phyloP scores from a whole-genome alignment of 345 rosid genomes.

The Xanthoceras sorbifolium region DNA sequence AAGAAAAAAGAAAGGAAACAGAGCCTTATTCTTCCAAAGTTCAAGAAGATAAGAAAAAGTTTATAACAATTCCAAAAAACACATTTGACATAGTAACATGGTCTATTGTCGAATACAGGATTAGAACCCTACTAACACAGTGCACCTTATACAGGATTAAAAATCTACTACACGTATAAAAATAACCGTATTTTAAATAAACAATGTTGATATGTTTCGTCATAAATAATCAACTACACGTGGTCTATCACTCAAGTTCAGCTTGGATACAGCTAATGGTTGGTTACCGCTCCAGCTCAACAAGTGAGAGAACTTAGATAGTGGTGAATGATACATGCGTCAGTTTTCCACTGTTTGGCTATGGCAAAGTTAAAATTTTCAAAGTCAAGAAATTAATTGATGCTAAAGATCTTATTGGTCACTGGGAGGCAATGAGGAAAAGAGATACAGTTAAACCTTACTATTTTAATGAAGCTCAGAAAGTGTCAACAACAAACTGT shows the following conservation, averaged over 20 bases:
- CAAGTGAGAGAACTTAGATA: background rate
- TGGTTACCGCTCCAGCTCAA: background rate
- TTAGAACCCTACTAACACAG: too few relatives aligned
- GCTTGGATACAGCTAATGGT: background rate
- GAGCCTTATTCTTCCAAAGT: background rate
- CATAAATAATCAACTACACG: background rate
- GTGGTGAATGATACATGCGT: background rate
- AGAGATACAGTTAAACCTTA: background rate
- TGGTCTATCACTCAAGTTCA: background rate
- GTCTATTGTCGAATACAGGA: background rate
- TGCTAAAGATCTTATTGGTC: background rate
- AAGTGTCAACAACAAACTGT: background rate
- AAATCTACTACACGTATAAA: background rate
- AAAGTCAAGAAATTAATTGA: slow-evolving; percentile 3
- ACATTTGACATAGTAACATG: background rate
- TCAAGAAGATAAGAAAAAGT: background rate
- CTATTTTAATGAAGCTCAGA: background rate
- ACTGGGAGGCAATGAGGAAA: background rate
- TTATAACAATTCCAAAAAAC: background rate
- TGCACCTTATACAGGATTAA: background rate
- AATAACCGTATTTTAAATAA: background rate
- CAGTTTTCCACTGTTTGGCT: background rate
- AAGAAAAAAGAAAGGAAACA: background rate
- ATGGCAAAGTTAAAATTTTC: background rate
- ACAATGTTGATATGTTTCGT: background rate